Conservation (phyloP, 208 protist species). For the Leishmania tropica region DNA sequence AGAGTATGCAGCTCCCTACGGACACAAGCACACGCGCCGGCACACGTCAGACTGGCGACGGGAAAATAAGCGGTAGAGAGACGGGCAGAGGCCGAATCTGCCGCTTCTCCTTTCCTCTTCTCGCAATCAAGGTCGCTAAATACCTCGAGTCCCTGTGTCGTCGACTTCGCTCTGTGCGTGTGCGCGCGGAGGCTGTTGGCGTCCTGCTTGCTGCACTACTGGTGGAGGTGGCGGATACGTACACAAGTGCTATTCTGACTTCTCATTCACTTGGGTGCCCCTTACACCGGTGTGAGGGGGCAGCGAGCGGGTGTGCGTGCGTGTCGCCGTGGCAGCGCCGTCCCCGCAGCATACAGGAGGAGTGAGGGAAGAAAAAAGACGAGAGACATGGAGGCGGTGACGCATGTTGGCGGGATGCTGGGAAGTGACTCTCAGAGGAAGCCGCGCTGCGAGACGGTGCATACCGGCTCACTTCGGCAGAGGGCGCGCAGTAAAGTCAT, state of each 20-base stretch:
- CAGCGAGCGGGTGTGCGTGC: neutral
- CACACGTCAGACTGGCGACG: neutral
- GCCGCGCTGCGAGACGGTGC: neutral
- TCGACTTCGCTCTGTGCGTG: neutral
- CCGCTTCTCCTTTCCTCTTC: neutral
- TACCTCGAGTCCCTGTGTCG: neutral
- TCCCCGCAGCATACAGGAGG: neutral
- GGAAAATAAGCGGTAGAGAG: neutral
- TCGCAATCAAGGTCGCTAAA: neutral
- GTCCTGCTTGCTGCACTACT: neutral
- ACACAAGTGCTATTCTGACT: neutral
- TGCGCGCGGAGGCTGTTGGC: neutral
- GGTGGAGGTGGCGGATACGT: neutral
- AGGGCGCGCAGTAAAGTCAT: neutral
- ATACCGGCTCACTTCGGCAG: neutral
- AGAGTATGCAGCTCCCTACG: neutral
- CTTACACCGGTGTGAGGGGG: neutral
- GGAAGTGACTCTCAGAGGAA: neutral
- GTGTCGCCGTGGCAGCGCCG: neutral
- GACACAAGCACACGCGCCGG: neutral
- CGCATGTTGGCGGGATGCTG: neutral
- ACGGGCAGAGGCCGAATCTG: neutral
- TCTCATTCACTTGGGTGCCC: neutral
- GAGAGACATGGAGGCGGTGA: conserved; percentile 5
- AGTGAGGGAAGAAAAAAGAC: neutral